A percentile compares a stretch with the other conserved stretches of the same genome.
Conservation (phyloP, 805 yeast genomes). For the Candida cerambycidarum region DNA sequence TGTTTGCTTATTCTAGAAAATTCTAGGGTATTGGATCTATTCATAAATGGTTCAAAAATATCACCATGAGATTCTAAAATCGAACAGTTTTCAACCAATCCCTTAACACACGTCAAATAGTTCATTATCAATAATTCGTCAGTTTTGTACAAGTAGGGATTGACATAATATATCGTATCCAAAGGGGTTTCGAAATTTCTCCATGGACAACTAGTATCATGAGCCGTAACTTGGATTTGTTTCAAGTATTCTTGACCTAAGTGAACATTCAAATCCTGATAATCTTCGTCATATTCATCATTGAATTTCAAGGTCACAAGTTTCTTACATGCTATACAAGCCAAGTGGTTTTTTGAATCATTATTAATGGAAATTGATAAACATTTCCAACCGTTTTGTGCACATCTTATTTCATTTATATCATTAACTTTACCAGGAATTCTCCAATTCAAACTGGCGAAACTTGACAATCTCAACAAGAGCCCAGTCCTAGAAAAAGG, state of each 20-base stretch:
- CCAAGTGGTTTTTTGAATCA: conserved; percentile 28
- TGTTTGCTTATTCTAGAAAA: conserved; percentile 28
- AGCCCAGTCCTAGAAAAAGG: conserved; percentile 40
- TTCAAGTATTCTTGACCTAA: conserved; percentile 25
- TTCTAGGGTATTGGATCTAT: not conserved
- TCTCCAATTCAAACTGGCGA: conserved; percentile 48
- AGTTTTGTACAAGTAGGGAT: conserved; percentile 31
- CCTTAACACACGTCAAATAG: conserved; percentile 28
- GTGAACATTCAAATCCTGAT: conserved; percentile 23
- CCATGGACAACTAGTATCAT: conserved; percentile 37
- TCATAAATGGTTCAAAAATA: conserved; percentile 3
- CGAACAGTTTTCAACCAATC: conserved; percentile 24
- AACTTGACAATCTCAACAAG: conserved; percentile 43
- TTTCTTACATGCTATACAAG: conserved; percentile 33
- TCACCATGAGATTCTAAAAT: not conserved
- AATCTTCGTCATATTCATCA: conserved; percentile 23
- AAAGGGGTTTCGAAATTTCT: conserved; percentile 32
- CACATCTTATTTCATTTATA: conserved; percentile 48
- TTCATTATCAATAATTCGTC: conserved; percentile 27
- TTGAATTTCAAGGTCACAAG: conserved; percentile 31
- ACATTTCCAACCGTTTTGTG: conserved; percentile 56
- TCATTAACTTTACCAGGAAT: conserved; percentile 12
- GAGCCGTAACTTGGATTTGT: conserved; percentile 27
- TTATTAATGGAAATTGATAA: conserved; percentile 26
- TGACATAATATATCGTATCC: conserved; percentile 32